Percentiles rank a stretch among this genome's conserved stretches.
phyloP scores from a whole-genome alignment of 2,329 filamentous ascomycete species.

The Aspergillus viridinutans region DNA sequence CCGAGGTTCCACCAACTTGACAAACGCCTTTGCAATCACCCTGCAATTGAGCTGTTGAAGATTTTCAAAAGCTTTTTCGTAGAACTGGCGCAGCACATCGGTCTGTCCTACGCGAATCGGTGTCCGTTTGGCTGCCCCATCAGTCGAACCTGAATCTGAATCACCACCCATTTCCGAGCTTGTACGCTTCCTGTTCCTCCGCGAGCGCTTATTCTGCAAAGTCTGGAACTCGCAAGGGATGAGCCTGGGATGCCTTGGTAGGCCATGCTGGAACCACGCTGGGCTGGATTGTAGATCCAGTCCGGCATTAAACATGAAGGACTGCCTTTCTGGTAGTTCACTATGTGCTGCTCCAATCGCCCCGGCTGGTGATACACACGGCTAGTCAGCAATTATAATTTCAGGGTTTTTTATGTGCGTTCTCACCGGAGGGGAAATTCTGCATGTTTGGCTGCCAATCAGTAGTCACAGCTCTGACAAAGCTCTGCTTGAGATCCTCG shows the following conservation, averaged over 20 bases:
- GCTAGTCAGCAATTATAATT: background rate
- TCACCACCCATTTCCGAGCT: slow-evolving; percentile 11
- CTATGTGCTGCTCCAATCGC: slow-evolving; percentile 4
- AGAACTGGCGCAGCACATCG: slow-evolving; percentile 29
- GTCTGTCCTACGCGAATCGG: slow-evolving; percentile 27
- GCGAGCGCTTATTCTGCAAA: slow-evolving; percentile 23
- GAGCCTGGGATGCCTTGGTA: slow-evolving; percentile 17
- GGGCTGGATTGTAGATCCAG: slow-evolving; percentile 12
- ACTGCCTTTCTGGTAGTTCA: slow-evolving; percentile 8
- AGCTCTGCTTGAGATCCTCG: slow-evolving; percentile 32
- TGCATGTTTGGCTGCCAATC: slow-evolving; percentile 17
- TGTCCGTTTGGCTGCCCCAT: slow-evolving; percentile 19
- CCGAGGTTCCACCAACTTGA: slow-evolving; percentile 41
- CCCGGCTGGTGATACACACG: background rate
- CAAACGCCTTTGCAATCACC: slow-evolving; percentile 40
- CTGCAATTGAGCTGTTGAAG: slow-evolving; percentile 43
- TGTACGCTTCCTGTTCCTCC: slow-evolving; percentile 18
- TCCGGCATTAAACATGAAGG: slow-evolving; percentile 9
- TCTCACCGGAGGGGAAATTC: slow-evolving; percentile 24
- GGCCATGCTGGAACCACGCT: slow-evolving; percentile 22
- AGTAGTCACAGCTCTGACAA: slow-evolving; percentile 26
- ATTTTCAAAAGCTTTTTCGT: slow-evolving; percentile 34
- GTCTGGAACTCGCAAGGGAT: slow-evolving; percentile 32
- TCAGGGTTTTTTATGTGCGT: background rate
- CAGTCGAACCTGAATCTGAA: slow-evolving; percentile 17